A percentile compares a stretch with the other conserved stretches of the same genome.
Evolutionary conservation across 2,329 filamentous ascomycete species (phyloP).

Genomic region (Macroventuria anomochaeta): DNA sequence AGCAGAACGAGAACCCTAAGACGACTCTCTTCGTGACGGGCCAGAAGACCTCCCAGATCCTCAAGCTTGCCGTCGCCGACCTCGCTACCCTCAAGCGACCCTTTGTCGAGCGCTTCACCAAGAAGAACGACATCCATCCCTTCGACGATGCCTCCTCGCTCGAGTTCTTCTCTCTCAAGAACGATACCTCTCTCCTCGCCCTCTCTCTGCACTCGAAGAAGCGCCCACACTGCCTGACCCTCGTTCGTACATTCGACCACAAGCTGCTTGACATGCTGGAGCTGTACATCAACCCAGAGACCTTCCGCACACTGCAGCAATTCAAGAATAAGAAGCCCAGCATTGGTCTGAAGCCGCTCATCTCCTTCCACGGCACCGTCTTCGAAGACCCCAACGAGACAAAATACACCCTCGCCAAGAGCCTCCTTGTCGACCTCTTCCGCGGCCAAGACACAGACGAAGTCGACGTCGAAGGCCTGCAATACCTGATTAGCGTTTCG

Average conservation of each 20-base stretch:
- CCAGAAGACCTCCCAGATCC: constrained; percentile 80
- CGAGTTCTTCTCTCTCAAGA: constrained; percentile 96
- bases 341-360: constrained; percentile 84
- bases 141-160: constrained; percentile 89
- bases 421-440: constrained; percentile 88
- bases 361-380: constrained; percentile 86
- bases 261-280: constrained; percentile 96
- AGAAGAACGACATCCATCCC: constrained; percentile 95
- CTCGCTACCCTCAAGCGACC: constrained; percentile 85
- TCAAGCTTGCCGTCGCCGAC: constrained; percentile 84
- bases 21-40: constrained; percentile 88
- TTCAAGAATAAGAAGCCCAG: constrained; percentile 72
- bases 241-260: constrained; percentile 82
- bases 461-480: constrained; percentile 93
- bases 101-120: constrained; percentile 87
- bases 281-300: constrained; percentile 78
- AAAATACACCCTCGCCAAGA: constrained; percentile 86
- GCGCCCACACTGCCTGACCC: constrained; percentile 86
- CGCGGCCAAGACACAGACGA: constrained; percentile 78
- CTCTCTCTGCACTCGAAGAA: constrained; percentile 92
- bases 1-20: constrained; percentile 88
- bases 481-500: constrained; percentile 84
- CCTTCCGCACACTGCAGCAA: constrained; percentile 71
- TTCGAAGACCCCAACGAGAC: constrained; percentile 83
- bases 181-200: constrained; percentile 85